Conservation (phyloP, 75 land plant species). For the Isoetes taiwanensis region DNA sequence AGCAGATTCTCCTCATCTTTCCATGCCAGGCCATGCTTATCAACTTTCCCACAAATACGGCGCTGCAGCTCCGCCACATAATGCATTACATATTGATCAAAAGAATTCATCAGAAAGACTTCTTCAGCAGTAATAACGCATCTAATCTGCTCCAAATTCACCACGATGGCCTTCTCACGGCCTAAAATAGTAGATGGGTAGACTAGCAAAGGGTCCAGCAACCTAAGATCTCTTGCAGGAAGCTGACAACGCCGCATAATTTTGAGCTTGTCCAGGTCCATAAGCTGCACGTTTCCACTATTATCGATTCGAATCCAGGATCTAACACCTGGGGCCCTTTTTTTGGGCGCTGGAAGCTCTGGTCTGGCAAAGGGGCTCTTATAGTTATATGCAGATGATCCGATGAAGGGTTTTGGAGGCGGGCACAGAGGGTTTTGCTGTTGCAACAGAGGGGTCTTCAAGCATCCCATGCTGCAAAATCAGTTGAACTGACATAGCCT, state of each 20-base stretch:
- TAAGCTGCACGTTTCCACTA: not conserved
- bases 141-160: constrained; percentile 5
- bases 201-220: not conserved
- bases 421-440: no score
- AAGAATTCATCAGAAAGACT: not conserved
- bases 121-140: constrained; percentile 3
- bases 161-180: constrained; percentile 6
- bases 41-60: no score
- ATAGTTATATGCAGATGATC: no score
- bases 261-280: constrained; percentile 1
- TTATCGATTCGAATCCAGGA: constrained; percentile 6
- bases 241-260: constrained; percentile 2
- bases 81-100: not conserved
- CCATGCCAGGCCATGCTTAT: no score
- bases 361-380: no score
- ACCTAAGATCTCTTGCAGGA: not conserved
- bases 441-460: no score
- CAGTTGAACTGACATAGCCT: no score
- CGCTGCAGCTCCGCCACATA: not conserved
- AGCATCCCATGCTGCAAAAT: no score
- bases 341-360: no score
- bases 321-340: not conserved
- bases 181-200: not conserved
- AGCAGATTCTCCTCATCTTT: no score
- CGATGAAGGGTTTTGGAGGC: no score